Evolutionary conservation across 2,329 filamentous ascomycete species (phyloP).

Genomic region (Aureobasidium sp.): DNA sequence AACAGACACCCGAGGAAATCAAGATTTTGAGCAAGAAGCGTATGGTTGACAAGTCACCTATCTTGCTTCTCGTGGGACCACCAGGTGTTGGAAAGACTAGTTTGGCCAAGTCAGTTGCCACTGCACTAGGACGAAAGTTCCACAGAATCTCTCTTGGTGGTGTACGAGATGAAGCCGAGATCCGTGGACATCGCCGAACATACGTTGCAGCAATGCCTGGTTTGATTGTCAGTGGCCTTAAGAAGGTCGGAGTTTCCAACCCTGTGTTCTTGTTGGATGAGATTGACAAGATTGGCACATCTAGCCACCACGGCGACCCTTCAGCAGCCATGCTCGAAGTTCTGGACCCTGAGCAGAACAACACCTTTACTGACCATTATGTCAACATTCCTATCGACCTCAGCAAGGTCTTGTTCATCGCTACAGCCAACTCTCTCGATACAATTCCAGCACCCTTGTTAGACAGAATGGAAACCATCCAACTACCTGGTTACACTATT

Average conservation of each 20-base stretch:
- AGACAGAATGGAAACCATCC: slow-evolving; percentile 95
- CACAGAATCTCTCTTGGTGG: slow-evolving; percentile 94
- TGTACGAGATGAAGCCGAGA: slow-evolving; percentile 93
- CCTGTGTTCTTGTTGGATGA: slow-evolving; percentile 94
- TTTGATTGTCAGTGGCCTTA: slow-evolving; percentile 82
- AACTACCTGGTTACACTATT: slow-evolving; percentile 89
- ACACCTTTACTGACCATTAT: slow-evolving; percentile 92
- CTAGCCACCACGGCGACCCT: slow-evolving; percentile 90
- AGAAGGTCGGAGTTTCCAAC: slow-evolving; percentile 92
- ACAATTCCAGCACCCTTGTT: slow-evolving; percentile 90
- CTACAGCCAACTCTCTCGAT: slow-evolving; percentile 88
- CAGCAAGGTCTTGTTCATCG: slow-evolving; percentile 94
- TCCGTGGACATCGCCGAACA: slow-evolving; percentile 85
- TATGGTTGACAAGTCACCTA: slow-evolving; percentile 91
- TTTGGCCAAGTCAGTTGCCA: slow-evolving; percentile 84
- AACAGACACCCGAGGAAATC: slow-evolving; percentile 50
- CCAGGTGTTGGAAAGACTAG: slow-evolving; percentile 96
- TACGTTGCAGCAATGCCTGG: slow-evolving; percentile 99
- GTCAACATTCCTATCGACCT: slow-evolving; percentile 92
- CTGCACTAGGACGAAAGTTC: slow-evolving; percentile 87
- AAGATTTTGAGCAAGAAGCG: slow-evolving; percentile 71
- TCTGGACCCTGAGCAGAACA: slow-evolving; percentile 92
- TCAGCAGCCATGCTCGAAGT: slow-evolving; percentile 98
- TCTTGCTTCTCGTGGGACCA: slow-evolving; percentile 84
- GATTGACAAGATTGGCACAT: slow-evolving; percentile 90